Evolutionary conservation across 257 asterid genomes (phyloP), one percentile per base, ranked within the genome.

Genomic region (Solanum paucissectum): DNA sequence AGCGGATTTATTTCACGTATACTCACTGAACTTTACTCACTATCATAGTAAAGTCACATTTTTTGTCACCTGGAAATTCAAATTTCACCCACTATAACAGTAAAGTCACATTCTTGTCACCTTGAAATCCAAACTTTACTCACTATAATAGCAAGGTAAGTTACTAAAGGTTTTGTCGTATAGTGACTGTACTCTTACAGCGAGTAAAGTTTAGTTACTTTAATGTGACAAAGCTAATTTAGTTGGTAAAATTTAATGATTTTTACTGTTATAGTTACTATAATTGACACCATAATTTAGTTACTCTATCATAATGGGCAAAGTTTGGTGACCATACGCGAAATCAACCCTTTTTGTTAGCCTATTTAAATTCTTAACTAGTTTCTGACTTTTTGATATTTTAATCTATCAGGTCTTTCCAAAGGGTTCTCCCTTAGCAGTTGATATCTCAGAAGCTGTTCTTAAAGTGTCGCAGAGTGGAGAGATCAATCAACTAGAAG

Each of bases 401-500:
- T 44, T 62, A 20, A 20, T 38, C 2, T 18, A 8, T 88, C 90
- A 94, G 96, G 98, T 92, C 10, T 93, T 95, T 46, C 92, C 88
- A 18, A 95, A 90, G 90, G 97, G 95, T 11, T 91, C 94, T 1
- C 86, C 90, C 1, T 83, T 95, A 87, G 91, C 94, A 18, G 37
- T 69, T 9, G 95, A 93, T 62, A 85, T 95, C 20, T 94, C 97
- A 33, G 90, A 90, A 88, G 96, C 94, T 32, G 89, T 95, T 55
- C 91, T 95, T 7, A 90, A 88, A 87, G 74, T 93, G 12, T 91
- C 93, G 33, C 92, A 91, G 87, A 92, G 91, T 20, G 97, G 98
- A 25, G 77, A 62, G 23, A 87, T 94, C n/a, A 86, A 88, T 73
- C 60, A 76, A 21, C 32, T 95, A 82, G 94, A 92, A 87, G 60